Evolutionary conservation across 306 rosid genomes (phyloP), one percentile per base, ranked within the genome.

Genomic region (Ammopiptanthus mongolicus): DNA sequence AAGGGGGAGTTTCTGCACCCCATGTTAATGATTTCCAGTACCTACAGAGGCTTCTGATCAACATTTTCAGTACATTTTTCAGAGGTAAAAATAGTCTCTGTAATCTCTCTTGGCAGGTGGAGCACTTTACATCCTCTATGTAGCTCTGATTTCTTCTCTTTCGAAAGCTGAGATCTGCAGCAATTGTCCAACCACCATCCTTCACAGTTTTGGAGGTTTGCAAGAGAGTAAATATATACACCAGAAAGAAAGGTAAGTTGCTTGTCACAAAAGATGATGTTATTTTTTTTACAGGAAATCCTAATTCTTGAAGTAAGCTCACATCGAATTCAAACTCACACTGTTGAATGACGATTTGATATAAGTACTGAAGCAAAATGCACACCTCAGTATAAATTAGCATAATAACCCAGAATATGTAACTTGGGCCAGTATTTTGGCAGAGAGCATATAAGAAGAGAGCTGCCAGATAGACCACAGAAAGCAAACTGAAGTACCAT

Each of bases 1-100:
- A 93, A 60, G 98, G 98, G 63, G 98, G 98, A 25, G 97, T 86
- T 71, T 93, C 98, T 65, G 98, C 92, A 69, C 87, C 98, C 36
- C 46, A 75, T n/a, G 97, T 89, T 76, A 93, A 85, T 71, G 98
- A 88, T 85, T 81, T 88, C 96, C 96, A 89, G 78, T 89, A 93
- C 84, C 88, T 84, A 41, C 59, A 75, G 71, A 89, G 85, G 77
- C 87, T 88, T 82, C 86, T 85, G 60, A 78, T 39, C 34, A 88
- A 47, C 79, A 69, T 69, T 75, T 82, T 87, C 53, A 88, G 57
- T 48, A 73, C 44, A 82, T 82, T 86, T 77, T 25, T 62, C 53
- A 69, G 75, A 5, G 81, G 84, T 55, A 55, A 33, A 63, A 69
- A 74, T 69, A 79, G 37, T 62, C 71, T 59, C 67, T 34, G 71